phyloP scores from a whole-genome alignment of 345 rosid genomes.

The Triadica sebifera region DNA sequence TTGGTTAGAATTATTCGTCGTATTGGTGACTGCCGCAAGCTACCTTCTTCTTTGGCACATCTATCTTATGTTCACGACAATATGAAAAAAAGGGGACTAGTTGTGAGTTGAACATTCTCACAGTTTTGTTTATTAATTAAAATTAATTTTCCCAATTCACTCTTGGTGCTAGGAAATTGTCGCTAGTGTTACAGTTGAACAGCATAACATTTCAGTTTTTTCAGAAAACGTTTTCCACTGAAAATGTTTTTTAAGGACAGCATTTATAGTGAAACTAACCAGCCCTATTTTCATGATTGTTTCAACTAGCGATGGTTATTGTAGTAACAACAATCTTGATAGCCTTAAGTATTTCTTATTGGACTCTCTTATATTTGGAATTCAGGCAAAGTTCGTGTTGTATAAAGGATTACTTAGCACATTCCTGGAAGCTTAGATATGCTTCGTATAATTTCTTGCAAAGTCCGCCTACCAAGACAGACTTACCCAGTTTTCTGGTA shows the following conservation, averaged over 20 bases:
- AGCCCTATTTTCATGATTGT: not conserved
- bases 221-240: not conserved
- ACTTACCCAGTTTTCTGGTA: slow-evolving; percentile 43
- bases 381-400: slow-evolving; percentile 46
- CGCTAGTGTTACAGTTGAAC: not conserved
- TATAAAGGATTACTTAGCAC: slow-evolving; percentile 54
- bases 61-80: not conserved
- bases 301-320: not conserved
- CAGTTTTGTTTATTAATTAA: not conserved
- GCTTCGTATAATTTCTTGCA: slow-evolving; percentile 61
- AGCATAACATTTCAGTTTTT: not conserved
- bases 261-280: not conserved
- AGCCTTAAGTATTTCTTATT: not conserved
- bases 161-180: not conserved
- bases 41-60: not conserved
- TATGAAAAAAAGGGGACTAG: not conserved
- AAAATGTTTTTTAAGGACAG: not conserved
- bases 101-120: not conserved
- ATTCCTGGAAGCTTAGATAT: slow-evolving; percentile 48
- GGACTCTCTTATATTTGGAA: not conserved
- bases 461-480: slow-evolving; percentile 36
- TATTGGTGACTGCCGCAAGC: not conserved
- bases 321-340: not conserved
- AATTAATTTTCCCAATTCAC: not conserved
- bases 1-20: no score